Percentiles rank a stretch among this genome's conserved stretches.
Evolutionary conservation across 2,329 filamentous ascomycete species (phyloP).

Genomic region (Trichoderma citrinoviride): DNA sequence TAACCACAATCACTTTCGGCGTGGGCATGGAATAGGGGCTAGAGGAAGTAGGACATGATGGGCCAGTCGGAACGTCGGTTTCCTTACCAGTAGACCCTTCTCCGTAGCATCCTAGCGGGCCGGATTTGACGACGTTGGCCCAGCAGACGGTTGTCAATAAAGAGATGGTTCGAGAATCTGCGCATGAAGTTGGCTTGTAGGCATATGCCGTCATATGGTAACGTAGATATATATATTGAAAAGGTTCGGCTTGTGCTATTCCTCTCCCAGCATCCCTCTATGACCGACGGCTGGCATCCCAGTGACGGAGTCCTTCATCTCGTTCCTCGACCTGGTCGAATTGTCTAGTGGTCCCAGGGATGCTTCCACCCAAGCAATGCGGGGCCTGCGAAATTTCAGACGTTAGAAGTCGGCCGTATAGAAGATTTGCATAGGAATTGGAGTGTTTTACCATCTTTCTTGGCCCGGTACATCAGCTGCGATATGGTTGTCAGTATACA

Average conservation of each 20-base stretch:
- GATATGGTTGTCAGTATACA: neutral
- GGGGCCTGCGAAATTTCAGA: neutral
- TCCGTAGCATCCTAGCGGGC: too few species aligned
- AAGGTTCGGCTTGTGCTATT: neutral
- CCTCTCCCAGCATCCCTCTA: neutral
- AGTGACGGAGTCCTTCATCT: neutral
- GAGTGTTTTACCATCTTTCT: slow-evolving; percentile 20
- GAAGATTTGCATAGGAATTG: neutral
- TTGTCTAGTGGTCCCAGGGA: slow-evolving; percentile 21
- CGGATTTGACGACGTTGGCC: neutral
- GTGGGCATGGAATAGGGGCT: too few species aligned
- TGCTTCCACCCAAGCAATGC: slow-evolving; percentile 22
- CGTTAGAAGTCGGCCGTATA: neutral
- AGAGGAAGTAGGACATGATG: too few species aligned
- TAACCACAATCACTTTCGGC: too few species aligned
- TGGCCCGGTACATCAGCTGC: slow-evolving; percentile 22
- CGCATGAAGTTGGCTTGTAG: neutral
- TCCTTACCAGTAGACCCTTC: too few species aligned
- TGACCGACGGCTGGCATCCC: neutral
- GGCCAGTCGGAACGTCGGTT: too few species aligned
- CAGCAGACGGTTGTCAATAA: too few species aligned
- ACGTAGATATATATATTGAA: slow-evolving; percentile 2
- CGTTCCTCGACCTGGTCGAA: neutral
- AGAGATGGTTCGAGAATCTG: neutral
- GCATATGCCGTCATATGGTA: neutral